Percentiles rank a stretch among this genome's conserved stretches.
These are phyloP conservation scores for Ceratobasidium sp. DNA, from an alignment of 1,284 basidiomycete genomes.

Conservation along the genomic window DNA sequence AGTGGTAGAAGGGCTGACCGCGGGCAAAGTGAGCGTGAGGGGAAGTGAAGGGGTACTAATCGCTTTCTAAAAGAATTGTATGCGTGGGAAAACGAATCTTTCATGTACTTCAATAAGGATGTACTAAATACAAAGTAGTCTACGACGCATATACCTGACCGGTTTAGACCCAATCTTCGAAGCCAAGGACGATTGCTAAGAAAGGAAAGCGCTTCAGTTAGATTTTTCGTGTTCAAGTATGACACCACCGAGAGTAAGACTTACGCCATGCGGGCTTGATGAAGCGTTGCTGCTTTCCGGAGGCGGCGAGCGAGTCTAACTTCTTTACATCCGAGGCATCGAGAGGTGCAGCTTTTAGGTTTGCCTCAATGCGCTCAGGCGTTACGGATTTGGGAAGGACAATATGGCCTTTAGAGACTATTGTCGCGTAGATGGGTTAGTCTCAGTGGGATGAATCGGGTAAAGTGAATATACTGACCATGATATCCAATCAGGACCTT, in stretches of 20 bases:
- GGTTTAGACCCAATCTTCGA: constrained; percentile 69
- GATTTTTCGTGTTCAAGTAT: neutral
- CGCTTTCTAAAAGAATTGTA: constrained; percentile 19
- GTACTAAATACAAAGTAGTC: constrained; percentile 41
- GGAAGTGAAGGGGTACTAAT: constrained; percentile 59
- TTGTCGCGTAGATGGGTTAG: constrained; percentile 49
- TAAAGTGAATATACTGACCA: constrained; percentile 59
- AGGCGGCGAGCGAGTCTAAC: constrained; percentile 76
- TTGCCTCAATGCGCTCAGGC: constrained; percentile 77
- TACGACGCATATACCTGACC: constrained; percentile 7
- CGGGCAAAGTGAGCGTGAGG: constrained; percentile 53
- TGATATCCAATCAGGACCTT: constrained; percentile 71
- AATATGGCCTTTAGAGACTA: constrained; percentile 75
- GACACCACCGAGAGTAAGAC: constrained; percentile 7
- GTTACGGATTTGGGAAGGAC: constrained; percentile 85
- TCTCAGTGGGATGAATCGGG: constrained; percentile 30
- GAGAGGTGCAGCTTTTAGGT: constrained; percentile 70
- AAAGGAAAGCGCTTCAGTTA: constrained; percentile 2
- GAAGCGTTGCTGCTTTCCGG: constrained; percentile 76
- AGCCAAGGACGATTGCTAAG: constrained; percentile 73
- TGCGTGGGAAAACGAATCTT: constrained; percentile 17
- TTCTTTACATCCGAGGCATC: constrained; percentile 71
- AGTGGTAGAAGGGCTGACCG: constrained; percentile 53
- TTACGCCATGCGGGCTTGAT: constrained; percentile 73
- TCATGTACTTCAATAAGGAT: constrained; percentile 35